phyloP scores from a whole-genome alignment of 352 stramenopile genomes.

The Phytophthora hibernalis region DNA sequence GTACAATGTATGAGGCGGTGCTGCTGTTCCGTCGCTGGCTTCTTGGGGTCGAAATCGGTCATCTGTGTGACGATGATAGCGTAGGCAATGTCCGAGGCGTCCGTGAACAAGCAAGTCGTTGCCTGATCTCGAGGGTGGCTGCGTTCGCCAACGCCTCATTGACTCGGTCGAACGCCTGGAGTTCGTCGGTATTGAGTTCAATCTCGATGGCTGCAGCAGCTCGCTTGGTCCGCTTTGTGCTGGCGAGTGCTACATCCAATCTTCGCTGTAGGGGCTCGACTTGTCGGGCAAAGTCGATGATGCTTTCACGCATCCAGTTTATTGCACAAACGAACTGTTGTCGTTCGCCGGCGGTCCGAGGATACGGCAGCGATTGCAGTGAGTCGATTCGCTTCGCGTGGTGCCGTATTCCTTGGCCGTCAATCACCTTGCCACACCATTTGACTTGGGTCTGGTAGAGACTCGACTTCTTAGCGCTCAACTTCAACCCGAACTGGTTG shows the following conservation, averaged over 20 bases:
- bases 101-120: conserved; percentile 8
- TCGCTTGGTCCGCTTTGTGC: too few relatives aligned
- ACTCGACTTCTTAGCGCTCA: too few relatives aligned
- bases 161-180: not conserved
- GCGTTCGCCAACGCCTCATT: conserved; percentile 1
- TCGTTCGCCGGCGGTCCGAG: too few relatives aligned
- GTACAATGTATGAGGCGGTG: not conserved
- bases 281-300: not conserved
- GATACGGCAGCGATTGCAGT: too few relatives aligned
- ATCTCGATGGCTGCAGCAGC: not conserved
- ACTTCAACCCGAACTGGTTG: too few relatives aligned
- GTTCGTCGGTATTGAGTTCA: not conserved
- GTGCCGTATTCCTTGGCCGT: too few relatives aligned
- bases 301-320: not conserved
- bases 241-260: not conserved
- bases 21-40: not conserved
- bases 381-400: too few relatives aligned
- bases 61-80: conserved; percentile 11
- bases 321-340: too few relatives aligned
- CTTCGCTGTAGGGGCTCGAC: conserved; percentile 4
- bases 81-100: conserved; percentile 1
- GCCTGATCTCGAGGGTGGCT: conserved; percentile 1
- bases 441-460: too few relatives aligned
- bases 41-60: not conserved
- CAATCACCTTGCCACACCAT: too few relatives aligned